Percentiles rank a stretch among this genome's conserved stretches.
phyloP scores from a whole-genome alignment of 1,284 basidiomycete genomes.

The Tremellales sp. region DNA sequence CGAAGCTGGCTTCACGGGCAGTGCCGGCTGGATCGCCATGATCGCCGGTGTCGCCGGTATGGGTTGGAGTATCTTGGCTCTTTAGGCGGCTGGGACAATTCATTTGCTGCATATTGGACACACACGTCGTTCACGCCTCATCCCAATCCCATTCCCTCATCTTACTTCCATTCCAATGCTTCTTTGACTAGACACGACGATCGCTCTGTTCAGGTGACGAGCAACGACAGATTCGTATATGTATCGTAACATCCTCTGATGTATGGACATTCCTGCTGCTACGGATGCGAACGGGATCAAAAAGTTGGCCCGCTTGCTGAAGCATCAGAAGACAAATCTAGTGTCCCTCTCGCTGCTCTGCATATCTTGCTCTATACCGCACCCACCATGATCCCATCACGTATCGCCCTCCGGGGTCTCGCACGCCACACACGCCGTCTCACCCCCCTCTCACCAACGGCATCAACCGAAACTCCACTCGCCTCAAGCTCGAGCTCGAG shows the following conservation, averaged over 20 bases:
- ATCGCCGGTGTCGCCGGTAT: conserved; percentile 18
- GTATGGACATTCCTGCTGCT: too few relatives aligned
- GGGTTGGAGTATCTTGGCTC: conserved; percentile 13
- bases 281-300: background rate
- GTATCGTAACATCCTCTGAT: too few relatives aligned
- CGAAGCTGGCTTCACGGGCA: background rate
- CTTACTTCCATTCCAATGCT: too few relatives aligned
- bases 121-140: too few relatives aligned
- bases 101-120: too few relatives aligned
- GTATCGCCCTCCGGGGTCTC: background rate
- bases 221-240: too few relatives aligned
- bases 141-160: too few relatives aligned
- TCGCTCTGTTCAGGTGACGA: too few relatives aligned
- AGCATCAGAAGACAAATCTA: too few relatives aligned
- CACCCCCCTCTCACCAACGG: background rate
- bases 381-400: background rate
- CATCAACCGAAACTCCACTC: background rate
- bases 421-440: background rate
- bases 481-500: background rate
- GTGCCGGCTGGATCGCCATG: conserved; percentile 13
- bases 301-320: background rate
- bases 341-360: background rate
- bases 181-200: too few relatives aligned
- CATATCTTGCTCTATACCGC: background rate
- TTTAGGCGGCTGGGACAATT: conserved; percentile 10